Evolutionary conservation across 2,329 filamentous ascomycete genomes (phyloP), one percentile per base, ranked within the genome.

Genomic region (Cucurbitaria berberidis): DNA sequence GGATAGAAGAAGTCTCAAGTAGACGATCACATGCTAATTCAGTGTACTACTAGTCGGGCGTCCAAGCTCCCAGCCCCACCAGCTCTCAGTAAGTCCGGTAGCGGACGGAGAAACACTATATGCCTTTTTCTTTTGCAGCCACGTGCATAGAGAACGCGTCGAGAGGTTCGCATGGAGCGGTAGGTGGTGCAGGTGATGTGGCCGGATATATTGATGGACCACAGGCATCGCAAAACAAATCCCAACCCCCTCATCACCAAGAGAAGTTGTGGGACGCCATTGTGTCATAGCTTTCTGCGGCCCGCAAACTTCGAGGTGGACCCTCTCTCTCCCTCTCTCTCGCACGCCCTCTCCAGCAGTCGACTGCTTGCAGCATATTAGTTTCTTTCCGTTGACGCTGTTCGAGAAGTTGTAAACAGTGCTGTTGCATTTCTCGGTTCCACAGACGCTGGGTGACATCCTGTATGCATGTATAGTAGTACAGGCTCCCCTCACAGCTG

Each of bases 221-320:
- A 10, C 27, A 18, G 42, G 27, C 15, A 26, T n/a, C 36, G 24
- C 15, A 38, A 19, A 1, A 26, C 11, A 35, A n/a, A 21, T 16
- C 38, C 11, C 13, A 45, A 11, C 21, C 43, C n/a, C 46, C 45
- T 43, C 30, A n/a, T 57, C 44, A 46, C 43, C 36, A 45, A 45
- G 48, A 43, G 38, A 40, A 49, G 35, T 24, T 34, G 44, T 45
- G 44, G 27, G 34, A 48, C 53, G 48, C 55, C 42, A 57, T 61
- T 46, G 55, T 63, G 61, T 66, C 59, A 63, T 66, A 63, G 63
- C 62, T 59, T n/a, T 48, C 45, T 56, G 51, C 51, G 53, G 39
- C 57, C 48, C 49, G 38, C 47, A 60, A 62, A 51, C 55, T 55
- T 59, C 50, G 48, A 38, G 40, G 49, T 48, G 55, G 29, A 44